Percentiles rank a stretch among this genome's conserved stretches.
Conservation (phyloP, 2,329 filamentous ascomycete genomes). For the Elsinoe fawcettii region DNA sequence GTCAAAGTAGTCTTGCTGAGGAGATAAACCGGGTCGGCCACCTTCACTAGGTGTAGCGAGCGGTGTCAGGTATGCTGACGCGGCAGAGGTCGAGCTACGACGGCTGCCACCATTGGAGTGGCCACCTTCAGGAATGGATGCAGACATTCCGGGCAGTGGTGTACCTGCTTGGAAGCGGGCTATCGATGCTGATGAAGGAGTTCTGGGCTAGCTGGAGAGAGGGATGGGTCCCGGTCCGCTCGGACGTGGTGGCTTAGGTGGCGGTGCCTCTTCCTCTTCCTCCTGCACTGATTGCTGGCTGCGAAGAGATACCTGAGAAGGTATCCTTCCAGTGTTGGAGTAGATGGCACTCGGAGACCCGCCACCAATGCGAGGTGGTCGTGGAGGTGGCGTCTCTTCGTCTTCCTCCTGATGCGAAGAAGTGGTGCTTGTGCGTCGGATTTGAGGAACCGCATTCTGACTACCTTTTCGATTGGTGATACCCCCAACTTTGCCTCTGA, state of each 20-base stretch:
- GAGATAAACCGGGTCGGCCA: background rate
- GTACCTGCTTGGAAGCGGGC: constrained; percentile 7
- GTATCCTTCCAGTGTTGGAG: constrained; percentile 4
- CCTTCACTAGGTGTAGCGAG: background rate
- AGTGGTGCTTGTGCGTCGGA: constrained; percentile 1
- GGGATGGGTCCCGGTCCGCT: constrained; percentile 16
- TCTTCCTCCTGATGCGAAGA: constrained; percentile 21
- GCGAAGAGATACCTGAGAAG: background rate
- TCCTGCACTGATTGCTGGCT: constrained; percentile 20
- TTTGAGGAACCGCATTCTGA: constrained; percentile 15
- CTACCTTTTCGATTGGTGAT: constrained; percentile 17
- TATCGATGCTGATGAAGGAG: constrained; percentile 15
- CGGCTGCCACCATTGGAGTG: constrained; percentile 7
- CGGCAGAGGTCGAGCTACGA: constrained; percentile 16
- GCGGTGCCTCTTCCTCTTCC: constrained; percentile 25
- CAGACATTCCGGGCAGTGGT: constrained; percentile 14
- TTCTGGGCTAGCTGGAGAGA: constrained; percentile 17
- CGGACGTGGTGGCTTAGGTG: constrained; percentile 28
- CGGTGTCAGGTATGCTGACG: background rate
- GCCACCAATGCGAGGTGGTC: constrained; percentile 27
- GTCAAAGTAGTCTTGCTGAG: constrained; percentile 35
- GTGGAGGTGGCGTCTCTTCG: constrained; percentile 27
- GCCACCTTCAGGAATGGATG: constrained; percentile 16
- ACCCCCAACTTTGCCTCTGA: constrained; percentile 31
- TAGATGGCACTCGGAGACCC: background rate